Evolutionary conservation across 345 rosid species (phyloP).

Genomic region (Cardiospermum halicacabum): DNA sequence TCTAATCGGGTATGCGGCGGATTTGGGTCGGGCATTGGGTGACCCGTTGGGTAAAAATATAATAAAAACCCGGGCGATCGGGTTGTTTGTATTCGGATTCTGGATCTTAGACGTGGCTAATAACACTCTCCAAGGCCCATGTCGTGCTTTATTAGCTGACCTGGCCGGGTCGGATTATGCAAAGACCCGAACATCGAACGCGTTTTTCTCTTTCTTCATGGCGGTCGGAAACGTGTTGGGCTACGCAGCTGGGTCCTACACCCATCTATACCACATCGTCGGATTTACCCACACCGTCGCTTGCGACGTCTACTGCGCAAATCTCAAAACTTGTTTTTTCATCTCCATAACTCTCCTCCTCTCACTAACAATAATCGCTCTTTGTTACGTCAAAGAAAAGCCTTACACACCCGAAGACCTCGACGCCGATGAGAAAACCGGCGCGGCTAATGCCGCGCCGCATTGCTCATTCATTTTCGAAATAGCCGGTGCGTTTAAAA

Average conservation of each 20-base stretch:
- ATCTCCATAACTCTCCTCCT: conserved; percentile 55
- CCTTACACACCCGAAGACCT: conserved; percentile 29
- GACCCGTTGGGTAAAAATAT: conserved; percentile 29
- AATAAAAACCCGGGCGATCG: conserved; percentile 62
- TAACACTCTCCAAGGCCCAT: conserved; percentile 77
- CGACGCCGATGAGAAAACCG: conserved; percentile 2
- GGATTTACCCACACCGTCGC: conserved; percentile 69
- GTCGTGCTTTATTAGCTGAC: conserved; percentile 86
- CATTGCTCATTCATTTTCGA: conserved; percentile 35
- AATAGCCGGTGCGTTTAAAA: conserved; percentile 41
- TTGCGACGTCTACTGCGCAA: conserved; percentile 81
- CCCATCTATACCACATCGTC: conserved; percentile 39
- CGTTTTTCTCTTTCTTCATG: conserved; percentile 82
- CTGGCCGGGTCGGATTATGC: conserved; percentile 49
- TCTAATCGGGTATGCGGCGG: conserved; percentile 82
- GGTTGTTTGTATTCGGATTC: conserved; percentile 65
- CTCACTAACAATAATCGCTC: conserved; percentile 37
- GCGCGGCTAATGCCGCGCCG: background rate
- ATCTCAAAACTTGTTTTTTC: conserved; percentile 77
- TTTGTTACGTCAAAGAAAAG: conserved; percentile 41
- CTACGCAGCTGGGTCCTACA: conserved; percentile 70
- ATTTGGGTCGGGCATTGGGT: conserved; percentile 56
- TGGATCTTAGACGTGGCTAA: conserved; percentile 94
- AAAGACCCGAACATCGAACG: conserved; percentile 55
- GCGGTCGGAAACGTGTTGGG: conserved; percentile 91